A percentile compares a stretch with the other conserved stretches of the same genome.
Conservation (phyloP, 192 early-diverging fungal genomes). For the Geosiphon pyriformis region DNA sequence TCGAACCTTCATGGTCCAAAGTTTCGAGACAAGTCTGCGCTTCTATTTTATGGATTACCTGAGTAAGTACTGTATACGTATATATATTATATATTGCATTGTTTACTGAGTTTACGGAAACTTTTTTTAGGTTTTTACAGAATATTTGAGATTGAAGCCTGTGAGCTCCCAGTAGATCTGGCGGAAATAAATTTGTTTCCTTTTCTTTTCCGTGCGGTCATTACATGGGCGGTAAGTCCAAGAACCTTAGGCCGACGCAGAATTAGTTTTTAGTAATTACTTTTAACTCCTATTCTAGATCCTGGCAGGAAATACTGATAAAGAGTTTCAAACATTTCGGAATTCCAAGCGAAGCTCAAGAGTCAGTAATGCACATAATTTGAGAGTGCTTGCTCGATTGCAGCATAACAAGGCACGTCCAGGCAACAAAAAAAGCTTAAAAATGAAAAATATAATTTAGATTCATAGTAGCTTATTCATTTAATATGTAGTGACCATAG, state of each 20-base stretch:
- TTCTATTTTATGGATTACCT: conserved; percentile 25
- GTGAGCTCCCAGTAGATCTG: conserved; percentile 13
- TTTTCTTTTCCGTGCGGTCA: conserved; percentile 8
- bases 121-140: conserved; percentile 14
- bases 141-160: conserved; percentile 21
- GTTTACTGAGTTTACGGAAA: no score
- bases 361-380: conserved; percentile 12
- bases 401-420: conserved; percentile 3
- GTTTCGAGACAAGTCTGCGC: conserved; percentile 7
- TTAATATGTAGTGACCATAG: no score
- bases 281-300: conserved; percentile 10
- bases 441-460: conserved; percentile 16
- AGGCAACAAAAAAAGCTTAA: conserved; percentile 14
- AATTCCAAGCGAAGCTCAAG: conserved; percentile 10
- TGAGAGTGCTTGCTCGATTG: conserved; percentile 7
- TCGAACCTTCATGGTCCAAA: conserved; percentile 12
- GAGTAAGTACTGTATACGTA: no score
- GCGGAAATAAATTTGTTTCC: conserved; percentile 11
- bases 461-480: no score
- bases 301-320: conserved; percentile 16
- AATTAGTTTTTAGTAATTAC: conserved; percentile 19
- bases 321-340: conserved; percentile 14
- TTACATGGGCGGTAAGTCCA: conserved; percentile 21
- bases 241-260: background rate
- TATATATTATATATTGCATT: no score